phyloP scores from a whole-genome alignment of 2,329 filamentous ascomycete species.

The Xylaria sp. region DNA sequence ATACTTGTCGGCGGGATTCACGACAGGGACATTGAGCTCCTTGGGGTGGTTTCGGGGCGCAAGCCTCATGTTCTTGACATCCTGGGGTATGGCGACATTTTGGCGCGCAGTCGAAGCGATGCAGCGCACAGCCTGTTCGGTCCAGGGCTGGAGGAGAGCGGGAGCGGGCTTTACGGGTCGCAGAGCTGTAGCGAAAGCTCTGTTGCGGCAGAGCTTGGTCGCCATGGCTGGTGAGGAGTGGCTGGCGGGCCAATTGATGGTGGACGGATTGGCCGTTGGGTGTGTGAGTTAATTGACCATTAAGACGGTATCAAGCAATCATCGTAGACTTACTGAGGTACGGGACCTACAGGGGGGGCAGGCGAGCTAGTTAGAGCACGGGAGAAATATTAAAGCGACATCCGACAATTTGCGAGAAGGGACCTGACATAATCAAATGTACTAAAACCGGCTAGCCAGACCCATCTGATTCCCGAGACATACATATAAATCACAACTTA shows the following conservation, averaged over 20 bases:
- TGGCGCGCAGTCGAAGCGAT: conserved; percentile 60
- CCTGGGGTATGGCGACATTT: conserved; percentile 67
- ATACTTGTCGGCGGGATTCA: conserved; percentile 95
- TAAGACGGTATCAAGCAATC: conserved; percentile 10
- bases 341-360: conserved; percentile 4
- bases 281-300: conserved; percentile 39
- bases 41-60: conserved; percentile 68
- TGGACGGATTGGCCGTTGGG: conserved; percentile 26
- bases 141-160: conserved; percentile 52
- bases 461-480: background rate
- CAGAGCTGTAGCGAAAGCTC: conserved; percentile 66
- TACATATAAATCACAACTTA: background rate
- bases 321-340: conserved; percentile 3
- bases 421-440: background rate
- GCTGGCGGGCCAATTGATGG: conserved; percentile 59
- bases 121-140: conserved; percentile 57
- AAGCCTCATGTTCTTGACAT: conserved; percentile 73
- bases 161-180: conserved; percentile 58
- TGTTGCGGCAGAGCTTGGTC: conserved; percentile 67
- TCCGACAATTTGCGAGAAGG: conserved; percentile 15
- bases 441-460: background rate
- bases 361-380: background rate
- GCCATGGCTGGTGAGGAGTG: conserved; percentile 61
- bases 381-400: conserved; percentile 35
- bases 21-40: conserved; percentile 78